Evolutionary conservation across 2,329 filamentous ascomycete species (phyloP).

Genomic region (Penicillium italicum): DNA sequence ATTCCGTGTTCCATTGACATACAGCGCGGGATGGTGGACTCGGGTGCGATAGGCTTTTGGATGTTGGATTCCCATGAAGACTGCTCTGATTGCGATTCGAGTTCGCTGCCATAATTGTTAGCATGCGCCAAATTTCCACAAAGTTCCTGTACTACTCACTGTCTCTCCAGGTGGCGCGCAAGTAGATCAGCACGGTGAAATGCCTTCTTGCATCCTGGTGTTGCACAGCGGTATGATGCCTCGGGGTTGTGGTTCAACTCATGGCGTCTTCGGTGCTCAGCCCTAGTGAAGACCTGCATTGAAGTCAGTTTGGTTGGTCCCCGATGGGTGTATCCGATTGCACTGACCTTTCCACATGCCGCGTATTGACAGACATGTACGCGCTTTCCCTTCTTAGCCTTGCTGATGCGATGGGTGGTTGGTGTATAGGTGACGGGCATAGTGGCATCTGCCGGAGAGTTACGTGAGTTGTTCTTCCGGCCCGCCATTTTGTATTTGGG

Average conservation of each 20-base stretch:
- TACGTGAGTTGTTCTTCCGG: slow-evolving; percentile 31
- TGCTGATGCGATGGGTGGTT: slow-evolving; percentile 50
- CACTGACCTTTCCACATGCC: slow-evolving; percentile 47
- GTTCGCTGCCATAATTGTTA: slow-evolving; percentile 29
- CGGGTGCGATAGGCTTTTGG: slow-evolving; percentile 22
- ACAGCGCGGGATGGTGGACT: slow-evolving; percentile 23
- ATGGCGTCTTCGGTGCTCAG: slow-evolving; percentile 48
- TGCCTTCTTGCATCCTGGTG: slow-evolving; percentile 45
- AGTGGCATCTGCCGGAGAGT: slow-evolving; percentile 29
- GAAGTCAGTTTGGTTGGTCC: slow-evolving; percentile 10
- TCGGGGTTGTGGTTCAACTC: slow-evolving; percentile 51
- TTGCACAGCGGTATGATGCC: slow-evolving; percentile 43
- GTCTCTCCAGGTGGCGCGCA: slow-evolving; percentile 49
- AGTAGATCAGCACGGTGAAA: slow-evolving; percentile 49
- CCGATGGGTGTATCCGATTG: neutral
- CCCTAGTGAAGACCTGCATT: slow-evolving; percentile 48
- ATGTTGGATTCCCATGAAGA: slow-evolving; percentile 27
- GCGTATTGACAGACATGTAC: slow-evolving; percentile 49
- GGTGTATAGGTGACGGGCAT: slow-evolving; percentile 47
- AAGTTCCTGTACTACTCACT: slow-evolving; percentile 36
- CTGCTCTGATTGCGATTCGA: slow-evolving; percentile 35
- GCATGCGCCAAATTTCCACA: neutral
- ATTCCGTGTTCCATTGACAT: slow-evolving; percentile 22
- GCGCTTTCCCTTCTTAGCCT: slow-evolving; percentile 52
- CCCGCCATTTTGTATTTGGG: slow-evolving; percentile 17